Base-by-base conservation (phyloP, 805 yeast genomes). In the Lipomyces orientalis region DNA sequence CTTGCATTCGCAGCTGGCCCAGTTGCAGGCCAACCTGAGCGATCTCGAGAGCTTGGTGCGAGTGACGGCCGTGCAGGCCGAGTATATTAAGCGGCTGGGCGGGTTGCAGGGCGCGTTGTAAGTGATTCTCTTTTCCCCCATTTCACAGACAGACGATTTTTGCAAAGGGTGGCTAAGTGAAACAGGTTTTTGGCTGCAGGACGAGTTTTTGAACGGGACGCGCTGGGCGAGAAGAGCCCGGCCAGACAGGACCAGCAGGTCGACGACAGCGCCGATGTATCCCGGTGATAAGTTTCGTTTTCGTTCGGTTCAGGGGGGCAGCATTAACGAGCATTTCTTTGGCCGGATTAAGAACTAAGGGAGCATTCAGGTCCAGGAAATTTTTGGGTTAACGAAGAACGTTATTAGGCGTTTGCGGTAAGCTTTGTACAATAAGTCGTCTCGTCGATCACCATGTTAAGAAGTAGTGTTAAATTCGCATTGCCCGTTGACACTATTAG, bases 71-170 rank as follows among this genome's bases (percentile, higher is more conserved):
- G 80, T 81, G 29, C 90, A 87, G 71, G 86, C 84, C 51, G 81
- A 83, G 65, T 78, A 81, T 31, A 85, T 87, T 43, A 82, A 85
- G 71, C 80, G 81, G 64, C 76, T 87, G 52, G 90, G 89, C 2
- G 80, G 85, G 59, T 79, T 85, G 73, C 90, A 87, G 68, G 89
- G 88, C 2, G 78, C 86, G 12, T 76, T 87, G 81, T 79, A 73
- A n/a, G 81, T 52, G 12, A 10, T 25, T 46, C 52, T 39, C 22
- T 61, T 33, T 16, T n/a, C n/a, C n/a, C n/a, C n/a, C n/a, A n/a
- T n/a, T n/a, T n/a, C n/a, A n/a, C n/a, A n/a, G n/a, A n/a, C n/a
- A n/a, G n/a, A n/a, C 52, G 34, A n/a, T 2, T 4, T 43, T 43
- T n/a, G 16, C 6, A 43, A 4, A 19, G 49, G 46, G 9, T 31